A percentile compares a stretch with the other conserved stretches of the same genome.
These are phyloP conservation scores for Aspergillus steynii DNA, from an alignment of 495 filamentous ascomycete genomes.

Conservation along the genomic window DNA sequence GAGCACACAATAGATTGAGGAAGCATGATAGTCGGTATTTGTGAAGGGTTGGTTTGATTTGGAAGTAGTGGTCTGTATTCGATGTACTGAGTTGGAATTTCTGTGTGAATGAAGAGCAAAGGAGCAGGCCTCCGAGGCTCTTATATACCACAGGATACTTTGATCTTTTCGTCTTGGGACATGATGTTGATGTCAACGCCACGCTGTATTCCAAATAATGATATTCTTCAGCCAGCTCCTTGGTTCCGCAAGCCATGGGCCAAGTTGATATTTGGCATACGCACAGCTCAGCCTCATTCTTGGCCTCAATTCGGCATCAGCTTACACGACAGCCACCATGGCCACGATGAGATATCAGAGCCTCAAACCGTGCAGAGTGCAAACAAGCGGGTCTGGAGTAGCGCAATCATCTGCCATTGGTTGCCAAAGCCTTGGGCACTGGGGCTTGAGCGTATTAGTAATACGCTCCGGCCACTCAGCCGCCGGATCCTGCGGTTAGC, in stretches of 20 bases:
- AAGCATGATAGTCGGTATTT: conserved; percentile 17
- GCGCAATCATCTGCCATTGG: conserved; percentile 1
- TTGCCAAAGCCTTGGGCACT: background rate
- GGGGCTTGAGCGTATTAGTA: conserved; percentile 20
- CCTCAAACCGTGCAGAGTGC: background rate
- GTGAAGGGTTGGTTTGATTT: conserved; percentile 6
- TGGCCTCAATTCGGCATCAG: background rate
- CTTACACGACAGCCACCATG: background rate
- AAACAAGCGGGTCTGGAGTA: background rate
- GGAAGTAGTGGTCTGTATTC: background rate
- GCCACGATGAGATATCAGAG: background rate
- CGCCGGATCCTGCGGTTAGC: background rate
- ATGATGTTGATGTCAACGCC: background rate
- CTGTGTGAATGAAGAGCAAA: conserved; percentile 1
- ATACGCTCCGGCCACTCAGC: conserved; percentile 15
- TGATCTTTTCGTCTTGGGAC: background rate
- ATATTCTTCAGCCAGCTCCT: conserved; percentile 5
- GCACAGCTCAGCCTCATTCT: conserved; percentile 12
- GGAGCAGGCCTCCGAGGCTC: background rate
- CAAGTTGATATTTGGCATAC: conserved; percentile 7
- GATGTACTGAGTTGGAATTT: background rate
- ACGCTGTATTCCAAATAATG: conserved; percentile 13
- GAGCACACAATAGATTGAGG: conserved; percentile 13
- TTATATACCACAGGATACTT: conserved; percentile 11
- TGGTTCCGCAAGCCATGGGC: background rate